Evolutionary conservation across 805 yeast genomes (phyloP).

Genomic region (Danielia oregonensis): DNA sequence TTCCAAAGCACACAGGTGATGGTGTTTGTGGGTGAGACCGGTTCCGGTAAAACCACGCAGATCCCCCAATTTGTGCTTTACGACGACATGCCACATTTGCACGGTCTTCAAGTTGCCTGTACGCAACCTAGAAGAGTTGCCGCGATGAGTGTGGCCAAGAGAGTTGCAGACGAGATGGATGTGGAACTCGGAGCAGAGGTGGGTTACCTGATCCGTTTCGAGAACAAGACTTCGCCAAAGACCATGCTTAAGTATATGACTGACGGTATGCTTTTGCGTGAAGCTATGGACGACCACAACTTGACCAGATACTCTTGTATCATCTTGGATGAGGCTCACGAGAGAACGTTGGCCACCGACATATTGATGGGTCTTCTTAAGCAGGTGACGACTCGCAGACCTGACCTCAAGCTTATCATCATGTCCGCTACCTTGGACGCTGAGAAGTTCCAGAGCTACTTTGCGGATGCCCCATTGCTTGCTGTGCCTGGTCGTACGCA

Average conservation of each 20-base stretch:
- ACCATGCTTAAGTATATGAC: conserved; percentile 95
- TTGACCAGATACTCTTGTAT: conserved; percentile 80
- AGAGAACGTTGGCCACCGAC: conserved; percentile 94
- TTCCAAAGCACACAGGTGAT: conserved; percentile 88
- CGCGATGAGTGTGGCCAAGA: conserved; percentile 96
- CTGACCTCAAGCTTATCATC: conserved; percentile 85
- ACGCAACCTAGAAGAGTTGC: conserved; percentile 98
- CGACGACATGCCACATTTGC: conserved; percentile 88
- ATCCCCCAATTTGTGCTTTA: conserved; percentile 92
- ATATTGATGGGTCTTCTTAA: conserved; percentile 92
- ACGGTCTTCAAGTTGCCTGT: conserved; percentile 87
- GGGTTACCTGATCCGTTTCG: conserved; percentile 93
- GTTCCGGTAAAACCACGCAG: conserved; percentile 98
- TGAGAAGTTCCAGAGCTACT: conserved; percentile 87
- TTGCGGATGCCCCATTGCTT: conserved; percentile 85
- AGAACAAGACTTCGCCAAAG: conserved; percentile 74
- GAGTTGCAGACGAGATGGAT: conserved; percentile 98
- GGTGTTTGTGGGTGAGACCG: conserved; percentile 99
- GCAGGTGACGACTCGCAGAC: conserved; percentile 73
- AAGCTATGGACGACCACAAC: conserved; percentile 95
- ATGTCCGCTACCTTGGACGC: conserved; percentile 99
- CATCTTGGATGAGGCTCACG: conserved; percentile 96
- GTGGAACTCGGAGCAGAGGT: conserved; percentile 90
- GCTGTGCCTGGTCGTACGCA: conserved; percentile 98
- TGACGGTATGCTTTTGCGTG: conserved; percentile 96